phyloP scores from a whole-genome alignment of 2,329 filamentous ascomycete genomes.

The Scolecobasidium constrictum region DNA sequence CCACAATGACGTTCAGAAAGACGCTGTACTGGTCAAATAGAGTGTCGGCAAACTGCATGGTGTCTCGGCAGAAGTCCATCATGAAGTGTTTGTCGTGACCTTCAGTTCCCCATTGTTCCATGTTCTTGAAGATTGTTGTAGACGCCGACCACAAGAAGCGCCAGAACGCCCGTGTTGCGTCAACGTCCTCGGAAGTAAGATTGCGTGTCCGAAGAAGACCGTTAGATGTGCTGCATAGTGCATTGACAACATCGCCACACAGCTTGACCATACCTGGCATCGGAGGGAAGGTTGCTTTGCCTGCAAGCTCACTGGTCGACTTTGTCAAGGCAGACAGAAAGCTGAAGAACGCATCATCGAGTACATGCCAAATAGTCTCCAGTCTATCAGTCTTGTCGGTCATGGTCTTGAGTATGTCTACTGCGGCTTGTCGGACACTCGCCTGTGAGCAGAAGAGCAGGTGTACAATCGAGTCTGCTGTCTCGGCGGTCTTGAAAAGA shows the following conservation, averaged over 20 bases:
- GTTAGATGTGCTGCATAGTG: constrained; percentile 52
- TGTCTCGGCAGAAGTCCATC: constrained; percentile 88
- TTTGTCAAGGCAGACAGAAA: constrained; percentile 46
- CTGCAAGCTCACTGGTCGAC: constrained; percentile 44
- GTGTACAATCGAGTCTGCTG: constrained; percentile 64
- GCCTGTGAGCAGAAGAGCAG: constrained; percentile 73
- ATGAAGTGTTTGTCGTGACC: constrained; percentile 65
- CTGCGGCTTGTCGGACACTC: constrained; percentile 66
- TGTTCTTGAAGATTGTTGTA: constrained; percentile 69
- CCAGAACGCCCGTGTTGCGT: constrained; percentile 70
- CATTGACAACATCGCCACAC: constrained; percentile 50
- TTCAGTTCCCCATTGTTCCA: constrained; percentile 68
- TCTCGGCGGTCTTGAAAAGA: constrained; percentile 56
- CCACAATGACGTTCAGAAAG: constrained; percentile 59
- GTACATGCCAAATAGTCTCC: constrained; percentile 50
- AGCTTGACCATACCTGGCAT: constrained; percentile 50
- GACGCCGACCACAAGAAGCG: constrained; percentile 71
- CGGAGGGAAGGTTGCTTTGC: constrained; percentile 48
- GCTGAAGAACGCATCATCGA: constrained; percentile 45
- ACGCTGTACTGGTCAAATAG: constrained; percentile 79
- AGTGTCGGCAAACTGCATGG: constrained; percentile 84
- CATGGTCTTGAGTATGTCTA: constrained; percentile 73
- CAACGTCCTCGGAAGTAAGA: constrained; percentile 50
- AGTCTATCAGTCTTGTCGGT: constrained; percentile 56
- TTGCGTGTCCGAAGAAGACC: constrained; percentile 49